Percentiles rank a stretch among this genome's conserved stretches.
Evolutionary conservation across 176 grass and related monocot genomes (phyloP).

Genomic region (Cymbopogon citratus): DNA sequence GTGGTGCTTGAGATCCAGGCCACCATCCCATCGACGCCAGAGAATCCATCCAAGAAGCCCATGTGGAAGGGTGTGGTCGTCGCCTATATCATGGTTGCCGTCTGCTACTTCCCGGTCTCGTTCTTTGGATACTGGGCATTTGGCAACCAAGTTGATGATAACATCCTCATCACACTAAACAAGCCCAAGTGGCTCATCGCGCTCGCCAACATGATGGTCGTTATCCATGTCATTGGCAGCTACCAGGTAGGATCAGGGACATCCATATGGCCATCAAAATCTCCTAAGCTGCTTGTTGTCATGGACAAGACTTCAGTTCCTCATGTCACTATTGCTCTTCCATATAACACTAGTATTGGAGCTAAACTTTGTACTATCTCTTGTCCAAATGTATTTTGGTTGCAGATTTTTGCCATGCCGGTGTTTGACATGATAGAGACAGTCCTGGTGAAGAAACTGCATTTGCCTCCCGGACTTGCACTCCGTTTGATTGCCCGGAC

Average conservation of each 20-base stretch:
- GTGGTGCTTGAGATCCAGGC: slow-evolving; percentile 94
- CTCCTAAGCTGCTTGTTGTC: too few relatives aligned
- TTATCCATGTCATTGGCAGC: slow-evolving; percentile 74
- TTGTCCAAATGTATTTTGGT: background rate
- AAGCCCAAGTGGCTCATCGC: slow-evolving; percentile 86
- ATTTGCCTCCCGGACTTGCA: background rate
- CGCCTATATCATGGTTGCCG: slow-evolving; percentile 71
- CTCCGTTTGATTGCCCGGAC: slow-evolving; percentile 13
- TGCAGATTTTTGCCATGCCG: slow-evolving; percentile 32
- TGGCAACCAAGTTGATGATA: slow-evolving; percentile 50
- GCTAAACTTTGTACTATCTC: background rate
- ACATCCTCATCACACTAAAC: slow-evolving; percentile 60
- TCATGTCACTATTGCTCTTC: background rate
- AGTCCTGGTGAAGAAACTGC: background rate
- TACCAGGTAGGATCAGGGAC: background rate
- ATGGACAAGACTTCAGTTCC: background rate
- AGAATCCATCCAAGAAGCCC: slow-evolving; percentile 82
- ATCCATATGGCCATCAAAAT: background rate
- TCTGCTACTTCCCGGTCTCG: slow-evolving; percentile 91
- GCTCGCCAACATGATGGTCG: slow-evolving; percentile 83
- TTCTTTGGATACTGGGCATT: slow-evolving; percentile 76
- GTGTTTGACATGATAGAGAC: slow-evolving; percentile 15
- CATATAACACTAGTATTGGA: background rate
- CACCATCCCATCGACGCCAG: slow-evolving; percentile 76
- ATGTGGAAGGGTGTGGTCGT: slow-evolving; percentile 93